Evolutionary conservation across 2,329 filamentous ascomycete genomes (phyloP).

Genomic region (Ceratocystis cubensis): DNA sequence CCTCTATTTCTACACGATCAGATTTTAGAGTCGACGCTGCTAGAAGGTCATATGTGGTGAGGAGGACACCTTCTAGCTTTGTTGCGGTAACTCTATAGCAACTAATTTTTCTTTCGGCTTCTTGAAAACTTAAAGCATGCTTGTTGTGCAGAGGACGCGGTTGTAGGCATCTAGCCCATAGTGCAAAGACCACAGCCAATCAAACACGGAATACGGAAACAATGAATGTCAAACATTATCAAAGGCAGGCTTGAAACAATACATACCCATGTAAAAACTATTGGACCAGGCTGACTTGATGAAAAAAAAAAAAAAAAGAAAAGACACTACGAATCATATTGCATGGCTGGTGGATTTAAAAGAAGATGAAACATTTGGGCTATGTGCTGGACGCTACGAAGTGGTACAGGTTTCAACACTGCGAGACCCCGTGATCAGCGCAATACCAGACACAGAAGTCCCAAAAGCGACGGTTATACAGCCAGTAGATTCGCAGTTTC

Average conservation of each 20-base stretch:
- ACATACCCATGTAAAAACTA: not conserved
- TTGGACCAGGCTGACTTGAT: not conserved
- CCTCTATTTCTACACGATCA: no score
- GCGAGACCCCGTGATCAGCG: slow-evolving; percentile 1
- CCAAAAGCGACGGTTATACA: not conserved
- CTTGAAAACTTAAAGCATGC: no score
- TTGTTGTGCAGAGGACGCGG: no score
- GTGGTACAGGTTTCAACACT: slow-evolving; percentile 6
- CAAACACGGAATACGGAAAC: not conserved
- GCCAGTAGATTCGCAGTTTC: not conserved
- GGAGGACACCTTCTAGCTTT: no score
- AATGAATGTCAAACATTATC: not conserved
- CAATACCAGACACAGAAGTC: not conserved
- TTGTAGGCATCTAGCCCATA: no score
- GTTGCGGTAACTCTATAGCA: not conserved
- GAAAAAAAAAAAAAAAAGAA: not conserved
- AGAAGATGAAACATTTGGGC: slow-evolving; percentile 1
- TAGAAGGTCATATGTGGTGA: not conserved
- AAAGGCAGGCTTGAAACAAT: slow-evolving; percentile 1
- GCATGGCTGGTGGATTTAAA: not conserved
- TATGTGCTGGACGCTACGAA: not conserved
- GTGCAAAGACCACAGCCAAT: not conserved
- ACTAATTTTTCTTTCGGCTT: no score
- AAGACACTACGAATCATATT: not conserved
- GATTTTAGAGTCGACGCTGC: not conserved